A percentile compares a stretch with the other conserved stretches of the same genome.
Evolutionary conservation across 768 basidiomycete genomes (phyloP).

Genomic region (Boletellus ananiceps): DNA sequence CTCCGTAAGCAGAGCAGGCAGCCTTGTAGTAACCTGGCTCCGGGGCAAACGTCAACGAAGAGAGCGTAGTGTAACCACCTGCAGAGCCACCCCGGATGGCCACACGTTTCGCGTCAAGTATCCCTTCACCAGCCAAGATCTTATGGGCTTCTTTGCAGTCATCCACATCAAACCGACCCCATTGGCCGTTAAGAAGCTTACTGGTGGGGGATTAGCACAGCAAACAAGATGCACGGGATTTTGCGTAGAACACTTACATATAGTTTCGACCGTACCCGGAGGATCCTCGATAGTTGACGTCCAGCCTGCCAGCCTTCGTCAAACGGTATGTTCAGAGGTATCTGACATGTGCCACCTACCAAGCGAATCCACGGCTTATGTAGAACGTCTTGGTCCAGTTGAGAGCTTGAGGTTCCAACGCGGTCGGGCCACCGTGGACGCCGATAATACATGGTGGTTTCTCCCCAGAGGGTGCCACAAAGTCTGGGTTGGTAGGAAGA

Average conservation of each 20-base stretch:
- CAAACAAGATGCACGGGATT: not conserved
- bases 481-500: conserved; percentile 57
- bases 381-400: conserved; percentile 56
- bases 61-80: conserved; percentile 66
- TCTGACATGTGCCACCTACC: conserved; percentile 36
- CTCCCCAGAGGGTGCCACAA: conserved; percentile 41
- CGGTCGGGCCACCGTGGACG: conserved; percentile 72
- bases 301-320: conserved; percentile 41
- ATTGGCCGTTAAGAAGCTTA: conserved; percentile 53
- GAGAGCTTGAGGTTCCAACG: conserved; percentile 40
- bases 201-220: conserved; percentile 15
- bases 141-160: conserved; percentile 46
- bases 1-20: conserved; percentile 57
- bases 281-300: conserved; percentile 74
- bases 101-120: conserved; percentile 49
- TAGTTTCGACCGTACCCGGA: conserved; percentile 68
- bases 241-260: conserved; percentile 30
- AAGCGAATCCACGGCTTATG: conserved; percentile 65
- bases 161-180: conserved; percentile 68
- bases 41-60: conserved; percentile 42
- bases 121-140: conserved; percentile 27
- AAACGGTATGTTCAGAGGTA: not conserved
- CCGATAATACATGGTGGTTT: conserved; percentile 61
- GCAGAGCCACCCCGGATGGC: conserved; percentile 69
- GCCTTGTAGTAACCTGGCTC: conserved; percentile 57